Conservation (phyloP, 192 early-diverging fungal species). For the Backusella parvicylindrica region DNA sequence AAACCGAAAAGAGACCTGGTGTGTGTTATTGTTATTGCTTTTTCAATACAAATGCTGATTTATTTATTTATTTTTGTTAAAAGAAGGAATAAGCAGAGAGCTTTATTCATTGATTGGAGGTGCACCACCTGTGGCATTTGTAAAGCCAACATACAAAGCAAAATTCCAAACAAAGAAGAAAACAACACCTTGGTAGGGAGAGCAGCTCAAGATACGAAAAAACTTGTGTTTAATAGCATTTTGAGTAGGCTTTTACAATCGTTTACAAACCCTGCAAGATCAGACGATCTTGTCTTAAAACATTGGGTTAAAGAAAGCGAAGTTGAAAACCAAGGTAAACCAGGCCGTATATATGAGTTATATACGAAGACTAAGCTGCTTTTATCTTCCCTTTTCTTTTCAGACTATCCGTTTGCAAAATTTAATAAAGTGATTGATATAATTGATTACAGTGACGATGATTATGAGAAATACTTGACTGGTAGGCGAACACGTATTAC, state of each 20-base stretch:
- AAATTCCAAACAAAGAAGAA: conserved; percentile 70
- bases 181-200: conserved; percentile 63
- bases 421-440: conserved; percentile 74
- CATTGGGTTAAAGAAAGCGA: conserved; percentile 82
- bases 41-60: background rate
- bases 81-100: conserved; percentile 58
- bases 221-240: background rate
- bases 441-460: conserved; percentile 73
- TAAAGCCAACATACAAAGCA: conserved; percentile 60
- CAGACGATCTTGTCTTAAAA: conserved; percentile 65
- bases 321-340: conserved; percentile 29
- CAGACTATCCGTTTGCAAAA: conserved; percentile 72
- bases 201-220: background rate
- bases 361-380: background rate
- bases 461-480: conserved; percentile 74
- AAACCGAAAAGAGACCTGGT: conserved; percentile 50
- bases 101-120: conserved; percentile 66
- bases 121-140: conserved; percentile 59
- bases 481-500: conserved; percentile 23
- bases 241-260: conserved; percentile 55
- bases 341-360: background rate
- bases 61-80: background rate
- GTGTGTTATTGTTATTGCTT: background rate
- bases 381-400: background rate
- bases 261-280: conserved; percentile 77